phyloP scores from a whole-genome alignment of 768 basidiomycete species.

The Suillus sp. region DNA sequence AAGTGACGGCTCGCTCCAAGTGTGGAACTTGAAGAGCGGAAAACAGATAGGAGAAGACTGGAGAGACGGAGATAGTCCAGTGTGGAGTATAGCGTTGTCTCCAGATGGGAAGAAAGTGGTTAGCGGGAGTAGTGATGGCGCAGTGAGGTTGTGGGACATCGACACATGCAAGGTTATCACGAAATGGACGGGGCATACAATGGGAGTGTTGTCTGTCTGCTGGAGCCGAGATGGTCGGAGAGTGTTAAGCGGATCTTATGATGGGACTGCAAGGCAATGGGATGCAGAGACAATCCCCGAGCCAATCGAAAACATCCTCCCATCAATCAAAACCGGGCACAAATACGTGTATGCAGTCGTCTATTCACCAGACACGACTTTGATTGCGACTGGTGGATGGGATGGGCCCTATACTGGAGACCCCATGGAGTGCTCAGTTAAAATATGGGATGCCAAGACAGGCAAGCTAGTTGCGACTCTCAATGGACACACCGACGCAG shows the following conservation, averaged over 20 bases:
- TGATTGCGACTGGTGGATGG: neutral
- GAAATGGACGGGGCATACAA: neutral
- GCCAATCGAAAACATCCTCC: neutral
- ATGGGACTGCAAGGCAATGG: neutral
- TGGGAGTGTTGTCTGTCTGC: neutral
- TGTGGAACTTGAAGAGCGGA: neutral
- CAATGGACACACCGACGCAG: neutral
- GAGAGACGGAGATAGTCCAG: neutral
- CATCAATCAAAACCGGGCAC: neutral
- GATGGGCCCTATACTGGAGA: too few relatives aligned
- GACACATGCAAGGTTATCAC: neutral
- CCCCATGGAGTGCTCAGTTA: neutral
- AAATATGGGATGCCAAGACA: neutral
- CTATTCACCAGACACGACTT: conserved; percentile 7
- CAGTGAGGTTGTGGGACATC: neutral
- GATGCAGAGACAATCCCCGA: neutral
- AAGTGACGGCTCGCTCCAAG: neutral
- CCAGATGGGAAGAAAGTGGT: neutral
- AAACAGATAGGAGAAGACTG: conserved; percentile 1
- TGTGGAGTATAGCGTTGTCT: neutral
- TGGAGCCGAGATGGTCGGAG: too few relatives aligned
- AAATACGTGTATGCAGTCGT: rapidly evolving
- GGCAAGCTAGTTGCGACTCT: neutral
- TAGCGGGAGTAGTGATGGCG: neutral
- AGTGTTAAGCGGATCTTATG: neutral